These are phyloP conservation scores for Penicillium diatomitis DNA, from an alignment of 495 filamentous ascomycete species.

Conservation along the genomic window DNA sequence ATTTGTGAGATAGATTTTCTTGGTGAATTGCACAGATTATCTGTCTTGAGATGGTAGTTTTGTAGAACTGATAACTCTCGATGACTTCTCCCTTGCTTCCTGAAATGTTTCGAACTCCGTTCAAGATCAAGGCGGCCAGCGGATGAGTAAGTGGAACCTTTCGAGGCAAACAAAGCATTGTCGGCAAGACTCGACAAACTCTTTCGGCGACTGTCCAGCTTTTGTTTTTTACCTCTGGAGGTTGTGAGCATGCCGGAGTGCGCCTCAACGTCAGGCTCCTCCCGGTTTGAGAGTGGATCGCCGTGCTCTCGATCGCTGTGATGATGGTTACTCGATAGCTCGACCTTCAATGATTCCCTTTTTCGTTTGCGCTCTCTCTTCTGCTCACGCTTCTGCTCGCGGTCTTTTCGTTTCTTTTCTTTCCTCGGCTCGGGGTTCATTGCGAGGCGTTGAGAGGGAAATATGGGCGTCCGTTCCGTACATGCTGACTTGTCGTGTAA, in stretches of 20 bases:
- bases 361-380: background rate
- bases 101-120: no score
- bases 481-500: no score
- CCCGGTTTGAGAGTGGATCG: background rate
- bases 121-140: no score
- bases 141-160: no score
- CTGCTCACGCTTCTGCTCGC: constrained; percentile 5
- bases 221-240: background rate
- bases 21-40: no score
- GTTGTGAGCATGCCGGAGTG: background rate
- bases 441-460: background rate
- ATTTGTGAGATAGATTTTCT: no score
- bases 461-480: no score
- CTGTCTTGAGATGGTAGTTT: no score
- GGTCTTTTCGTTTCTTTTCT: constrained; percentile 12
- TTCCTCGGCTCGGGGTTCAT: background rate
- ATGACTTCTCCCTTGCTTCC: no score
- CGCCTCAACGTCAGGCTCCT: background rate
- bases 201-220: background rate
- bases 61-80: no score
- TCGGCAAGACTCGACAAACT: no score
- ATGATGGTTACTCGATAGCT: background rate
- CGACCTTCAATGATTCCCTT: background rate
- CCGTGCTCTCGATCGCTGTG: background rate
- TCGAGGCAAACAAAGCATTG: no score